These are phyloP conservation scores for Fonsecaea nubica DNA, from an alignment of 2,329 filamentous ascomycete species.

Conservation along the genomic window DNA sequence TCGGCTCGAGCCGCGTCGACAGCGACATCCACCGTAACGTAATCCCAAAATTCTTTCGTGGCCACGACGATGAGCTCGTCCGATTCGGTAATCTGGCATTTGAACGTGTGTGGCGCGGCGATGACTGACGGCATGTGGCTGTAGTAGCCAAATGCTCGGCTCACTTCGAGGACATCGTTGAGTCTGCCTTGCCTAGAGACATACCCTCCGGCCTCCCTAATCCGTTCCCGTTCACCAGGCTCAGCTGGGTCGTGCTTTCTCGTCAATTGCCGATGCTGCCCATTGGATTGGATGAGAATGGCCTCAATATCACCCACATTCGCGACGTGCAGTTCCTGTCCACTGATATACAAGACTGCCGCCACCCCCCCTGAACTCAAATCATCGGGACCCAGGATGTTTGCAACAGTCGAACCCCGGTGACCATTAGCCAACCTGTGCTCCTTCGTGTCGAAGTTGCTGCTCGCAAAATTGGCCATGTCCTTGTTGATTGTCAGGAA, in stretches of 20 bases:
- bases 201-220: slow-evolving; percentile 92
- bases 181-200: slow-evolving; percentile 93
- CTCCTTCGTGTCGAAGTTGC: slow-evolving; percentile 68
- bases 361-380: slow-evolving; percentile 88
- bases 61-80: slow-evolving; percentile 94
- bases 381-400: slow-evolving; percentile 86
- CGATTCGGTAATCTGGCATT: slow-evolving; percentile 79
- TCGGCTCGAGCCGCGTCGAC: slow-evolving; percentile 90
- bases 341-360: slow-evolving; percentile 86
- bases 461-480: slow-evolving; percentile 79
- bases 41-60: slow-evolving; percentile 94
- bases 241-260: slow-evolving; percentile 93
- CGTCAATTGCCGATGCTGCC: slow-evolving; percentile 81
- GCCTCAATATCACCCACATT: slow-evolving; percentile 96
- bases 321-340: slow-evolving; percentile 88
- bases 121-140: slow-evolving; percentile 92
- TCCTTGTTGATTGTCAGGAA: slow-evolving; percentile 95
- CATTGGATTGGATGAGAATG: slow-evolving; percentile 91
- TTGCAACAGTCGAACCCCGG: slow-evolving; percentile 73
- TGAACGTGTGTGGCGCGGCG: slow-evolving; percentile 82
- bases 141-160: slow-evolving; percentile 92
- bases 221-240: slow-evolving; percentile 79
- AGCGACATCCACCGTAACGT: slow-evolving; percentile 84
- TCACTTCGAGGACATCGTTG: slow-evolving; percentile 90
- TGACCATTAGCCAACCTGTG: slow-evolving; percentile 61